A percentile compares a stretch with the other conserved stretches of the same genome.
Evolutionary conservation across 202 grass and related monocot species (phyloP).

Genomic region (Carex sylvatica): DNA sequence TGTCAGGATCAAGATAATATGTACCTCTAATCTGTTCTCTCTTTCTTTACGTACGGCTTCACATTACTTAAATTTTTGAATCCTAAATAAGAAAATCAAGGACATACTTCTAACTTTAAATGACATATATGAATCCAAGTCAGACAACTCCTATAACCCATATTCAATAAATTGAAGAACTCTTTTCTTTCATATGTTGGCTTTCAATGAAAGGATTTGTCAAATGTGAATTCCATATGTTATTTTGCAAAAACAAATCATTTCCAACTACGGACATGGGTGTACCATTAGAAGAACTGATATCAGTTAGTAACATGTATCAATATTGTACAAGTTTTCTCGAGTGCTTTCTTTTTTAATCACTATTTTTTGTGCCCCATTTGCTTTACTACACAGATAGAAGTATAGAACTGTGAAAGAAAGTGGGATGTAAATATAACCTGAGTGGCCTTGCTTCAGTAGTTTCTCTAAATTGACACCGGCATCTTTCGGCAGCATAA

Average conservation of each 20-base stretch:
- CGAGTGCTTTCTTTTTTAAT: neutral
- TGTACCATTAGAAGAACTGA: neutral
- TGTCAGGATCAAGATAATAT: neutral
- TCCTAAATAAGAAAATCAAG: neutral
- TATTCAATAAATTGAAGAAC: neutral
- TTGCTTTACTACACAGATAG: conserved; percentile 5
- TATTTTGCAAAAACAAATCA: neutral
- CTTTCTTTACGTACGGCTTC: neutral
- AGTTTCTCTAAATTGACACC: conserved; percentile 45
- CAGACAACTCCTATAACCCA: neutral
- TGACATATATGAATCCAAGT: no score
- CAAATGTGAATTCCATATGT: neutral
- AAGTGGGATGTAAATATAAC: conserved; percentile 38
- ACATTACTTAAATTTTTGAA: neutral
- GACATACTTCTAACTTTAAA: no score
- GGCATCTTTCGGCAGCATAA: conserved; percentile 93
- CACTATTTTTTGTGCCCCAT: no score
- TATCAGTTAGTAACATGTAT: neutral
- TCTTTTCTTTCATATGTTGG: neutral
- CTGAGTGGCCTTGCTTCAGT: conserved; percentile 48
- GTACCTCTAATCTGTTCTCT: neutral
- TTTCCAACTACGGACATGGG: neutral
- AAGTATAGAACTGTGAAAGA: conserved; percentile 23
- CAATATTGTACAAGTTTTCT: neutral
- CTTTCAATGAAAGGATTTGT: neutral